Base-by-base conservation (phyloP, 148 eudicot species). In the Silene uniflora region DNA sequence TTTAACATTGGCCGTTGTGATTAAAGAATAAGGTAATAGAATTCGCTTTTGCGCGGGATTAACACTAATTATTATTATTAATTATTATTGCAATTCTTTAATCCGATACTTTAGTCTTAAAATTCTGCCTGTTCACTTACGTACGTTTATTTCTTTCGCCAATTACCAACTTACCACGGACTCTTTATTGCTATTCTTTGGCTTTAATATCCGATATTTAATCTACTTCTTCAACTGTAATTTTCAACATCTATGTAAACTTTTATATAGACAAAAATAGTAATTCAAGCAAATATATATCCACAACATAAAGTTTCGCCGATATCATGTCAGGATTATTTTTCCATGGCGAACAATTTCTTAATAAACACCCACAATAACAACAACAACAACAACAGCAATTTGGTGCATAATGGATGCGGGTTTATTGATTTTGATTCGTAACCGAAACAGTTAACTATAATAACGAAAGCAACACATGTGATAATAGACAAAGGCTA, bases 251-350 rank as follows among this genome's bases (percentile, higher is more conserved):
- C 46, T 6, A 5, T 9, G 24, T 17, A 66, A 27, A 49, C 63
- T 39, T 76, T 47, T 46, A 2, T 10, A 87, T 55, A 63, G 85
- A 75, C 86, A 74, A 71, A 24, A 22, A 89, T 89, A 93, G 93
- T 91, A 0, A 79, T 89, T 64, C 88, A 89, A 83, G 85, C 93
- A 29, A 87, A 87, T 55, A 64, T 86, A 75, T 87, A 74, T 74
- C 74, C 84, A 0, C 89, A 84, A 7, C 85, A 85, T 84, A 78
- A 87, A 82, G 6, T 81, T 85, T 74, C 73, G 69, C 73, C 83
- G 13, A 79, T 78, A 18, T 78, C 73, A 35, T 58, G 74, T 24
- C 84, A 77, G 70, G 84, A 81, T 69, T 81, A 27, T 73, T 77
- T 67, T 3, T 27, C 70, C 27, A 61, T 77, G 71, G 47, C 35